Percentiles rank a stretch among this genome's conserved stretches.
Evolutionary conservation across 805 yeast species (phyloP).

Genomic region (Candida manassasensis): DNA sequence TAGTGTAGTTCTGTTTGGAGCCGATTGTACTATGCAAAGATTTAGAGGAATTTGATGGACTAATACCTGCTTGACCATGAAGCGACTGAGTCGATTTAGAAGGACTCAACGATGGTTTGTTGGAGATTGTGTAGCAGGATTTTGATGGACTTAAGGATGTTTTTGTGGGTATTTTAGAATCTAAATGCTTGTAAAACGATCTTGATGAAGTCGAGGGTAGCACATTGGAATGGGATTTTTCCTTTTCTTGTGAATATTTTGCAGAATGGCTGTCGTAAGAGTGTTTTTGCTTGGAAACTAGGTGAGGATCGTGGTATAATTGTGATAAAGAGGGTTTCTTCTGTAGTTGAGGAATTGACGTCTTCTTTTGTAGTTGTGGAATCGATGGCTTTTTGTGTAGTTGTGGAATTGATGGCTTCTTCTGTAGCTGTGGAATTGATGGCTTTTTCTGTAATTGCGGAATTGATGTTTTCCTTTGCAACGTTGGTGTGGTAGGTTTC

Average conservation of each 20-base stretch:
- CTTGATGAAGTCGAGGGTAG: background rate
- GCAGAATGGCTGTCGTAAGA: too few species aligned
- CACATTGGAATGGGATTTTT: too few species aligned
- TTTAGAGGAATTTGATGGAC: background rate
- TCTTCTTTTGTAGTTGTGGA: slow-evolving; percentile 10
- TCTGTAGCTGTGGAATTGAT: slow-evolving; percentile 9
- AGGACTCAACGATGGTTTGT: slow-evolving; percentile 2
- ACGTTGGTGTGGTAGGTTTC: slow-evolving; percentile 12
- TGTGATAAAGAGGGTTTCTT: slow-evolving; percentile 10
- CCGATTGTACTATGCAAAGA: background rate
- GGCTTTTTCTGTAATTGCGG: slow-evolving; percentile 11
- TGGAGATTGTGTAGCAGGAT: slow-evolving; percentile 2
- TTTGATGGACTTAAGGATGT: slow-evolving; percentile 7
- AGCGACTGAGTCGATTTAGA: background rate
- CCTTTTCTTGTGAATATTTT: too few species aligned
- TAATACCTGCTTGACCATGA: too few species aligned
- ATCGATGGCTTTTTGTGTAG: slow-evolving; percentile 8
- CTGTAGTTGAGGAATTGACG: slow-evolving; percentile 9
- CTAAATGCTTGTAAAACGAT: background rate
- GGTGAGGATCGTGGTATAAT: too few species aligned
- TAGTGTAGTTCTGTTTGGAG: slow-evolving; percentile 16
- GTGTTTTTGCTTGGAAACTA: too few species aligned
- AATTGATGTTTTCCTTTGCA: slow-evolving; percentile 11
- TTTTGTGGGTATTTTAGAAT: slow-evolving; percentile 4
- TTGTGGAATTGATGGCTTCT: slow-evolving; percentile 15